These are phyloP conservation scores for Nitzschia sp. DNA, from an alignment of 108 stramenopile genomes.

Conservation along the genomic window DNA sequence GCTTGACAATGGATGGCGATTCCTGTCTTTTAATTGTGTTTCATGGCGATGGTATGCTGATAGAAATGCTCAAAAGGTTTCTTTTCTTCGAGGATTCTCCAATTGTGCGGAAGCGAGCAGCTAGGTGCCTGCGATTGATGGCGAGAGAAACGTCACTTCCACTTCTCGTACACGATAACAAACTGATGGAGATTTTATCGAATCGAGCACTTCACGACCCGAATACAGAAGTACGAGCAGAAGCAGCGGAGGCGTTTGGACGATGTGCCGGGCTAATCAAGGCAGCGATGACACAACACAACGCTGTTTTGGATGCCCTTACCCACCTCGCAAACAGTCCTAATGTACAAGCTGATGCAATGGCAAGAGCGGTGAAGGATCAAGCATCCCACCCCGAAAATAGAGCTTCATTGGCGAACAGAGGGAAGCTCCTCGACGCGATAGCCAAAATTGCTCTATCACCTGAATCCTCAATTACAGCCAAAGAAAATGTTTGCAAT, in stretches of 20 bases:
- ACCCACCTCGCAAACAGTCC: conserved; percentile 16
- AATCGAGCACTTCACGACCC: conserved; percentile 34
- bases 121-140: conserved; percentile 29
- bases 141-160: conserved; percentile 25
- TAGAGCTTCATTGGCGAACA: conserved; percentile 21
- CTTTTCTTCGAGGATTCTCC: conserved; percentile 19
- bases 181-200: conserved; percentile 36
- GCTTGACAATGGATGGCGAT: conserved; percentile 40
- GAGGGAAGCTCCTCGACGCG: conserved; percentile 14
- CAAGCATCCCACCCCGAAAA: conserved; percentile 42
- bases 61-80: conserved; percentile 28
- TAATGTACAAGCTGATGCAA: conserved; percentile 7
- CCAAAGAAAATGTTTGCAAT: conserved; percentile 40
- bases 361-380: conserved; percentile 40
- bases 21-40: conserved; percentile 36
- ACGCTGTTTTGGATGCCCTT: conserved; percentile 34
- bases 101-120: conserved; percentile 44
- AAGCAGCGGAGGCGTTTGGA: conserved; percentile 50
- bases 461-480: conserved; percentile 1
- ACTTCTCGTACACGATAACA: conserved; percentile 24
- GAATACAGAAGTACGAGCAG: conserved; percentile 36
- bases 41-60: conserved; percentile 51
- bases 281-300: conserved; percentile 40
- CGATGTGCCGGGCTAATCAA: conserved; percentile 26
- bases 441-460: conserved; percentile 22